Percentiles rank a stretch among this genome's conserved stretches.
Conservation (phyloP, 768 basidiomycete genomes). For the Coprinopsis cinerea region DNA sequence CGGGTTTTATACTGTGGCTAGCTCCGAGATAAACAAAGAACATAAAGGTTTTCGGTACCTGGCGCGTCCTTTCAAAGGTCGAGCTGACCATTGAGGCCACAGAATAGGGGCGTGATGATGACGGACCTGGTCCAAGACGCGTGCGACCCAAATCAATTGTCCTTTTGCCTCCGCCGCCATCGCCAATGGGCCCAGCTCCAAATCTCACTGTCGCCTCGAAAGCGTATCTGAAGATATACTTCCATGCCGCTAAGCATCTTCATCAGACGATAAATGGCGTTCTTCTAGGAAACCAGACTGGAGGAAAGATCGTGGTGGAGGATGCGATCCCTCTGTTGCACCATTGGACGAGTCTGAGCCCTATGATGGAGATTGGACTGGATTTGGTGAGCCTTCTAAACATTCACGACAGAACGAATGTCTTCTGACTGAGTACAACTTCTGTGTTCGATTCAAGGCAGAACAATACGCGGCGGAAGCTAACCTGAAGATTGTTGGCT, state of each 20-base stretch:
- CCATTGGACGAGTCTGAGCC: slow-evolving; percentile 78
- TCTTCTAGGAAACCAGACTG: slow-evolving; percentile 50
- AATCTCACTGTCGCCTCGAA: slow-evolving; percentile 50
- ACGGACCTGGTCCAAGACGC: neutral
- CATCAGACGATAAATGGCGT: slow-evolving; percentile 73
- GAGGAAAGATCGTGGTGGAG: slow-evolving; percentile 39
- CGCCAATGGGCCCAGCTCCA: slow-evolving; percentile 7
- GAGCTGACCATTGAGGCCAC: too few species aligned
- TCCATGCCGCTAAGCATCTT: slow-evolving; percentile 79
- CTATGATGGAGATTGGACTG: slow-evolving; percentile 83
- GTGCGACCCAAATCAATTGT: neutral
- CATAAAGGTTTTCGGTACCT: too few species aligned
- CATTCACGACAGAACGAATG: neutral
- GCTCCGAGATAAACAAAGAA: too few species aligned
- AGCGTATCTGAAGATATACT: slow-evolving; percentile 69
- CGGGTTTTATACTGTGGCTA: too few species aligned
- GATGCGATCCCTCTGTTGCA: slow-evolving; percentile 78
- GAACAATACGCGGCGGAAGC: slow-evolving; percentile 50
- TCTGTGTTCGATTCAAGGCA: too few species aligned
- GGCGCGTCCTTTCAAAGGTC: too few species aligned
- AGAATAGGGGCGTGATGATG: neutral
- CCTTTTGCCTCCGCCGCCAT: neutral
- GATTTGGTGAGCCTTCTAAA: slow-evolving; percentile 52
- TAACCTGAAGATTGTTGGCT: slow-evolving; percentile 55
- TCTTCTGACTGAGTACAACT: neutral